Evolutionary conservation across 2,329 filamentous ascomycete species (phyloP), one percentile per base, ranked within the genome.

Genomic region (Penicillium sp.): DNA sequence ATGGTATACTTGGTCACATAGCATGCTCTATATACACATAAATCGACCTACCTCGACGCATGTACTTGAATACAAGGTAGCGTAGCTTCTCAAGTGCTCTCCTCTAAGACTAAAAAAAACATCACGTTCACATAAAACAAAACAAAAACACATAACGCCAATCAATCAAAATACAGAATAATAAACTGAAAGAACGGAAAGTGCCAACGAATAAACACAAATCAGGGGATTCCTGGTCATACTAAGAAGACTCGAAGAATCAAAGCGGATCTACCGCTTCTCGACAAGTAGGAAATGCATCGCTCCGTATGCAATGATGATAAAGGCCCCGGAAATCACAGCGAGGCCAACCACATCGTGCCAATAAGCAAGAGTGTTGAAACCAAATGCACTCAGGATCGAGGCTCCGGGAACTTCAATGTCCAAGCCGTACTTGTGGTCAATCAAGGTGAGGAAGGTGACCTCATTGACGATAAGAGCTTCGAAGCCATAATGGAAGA

Each of bases 401-500:
- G 93, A 92, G 0, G 94, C 93, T 37, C 95, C 95, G 0, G 95
- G 95, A 0, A 99, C 93, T 56, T 95, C 94, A 65, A 99, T 99
- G 72, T 98, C 93, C 5, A 99, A 86, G 6, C 95, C 95, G 67
- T 97, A 97, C 79, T 98, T 96, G 78, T 95, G 90, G 76, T 99
- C 95, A 45, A 96, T 87, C 28, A 99, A 85, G 0, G 91, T 94
- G 47, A 99, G 83, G 71, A 92, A 92, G 28, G 92, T 89, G 51
- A 97, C 96, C 80, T 99, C 95, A 74, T 98, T 99, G 70, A 99
- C 95, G 65, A 98, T 96, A 15, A 99, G 85, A 1, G 92, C 91
- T 82, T 99, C 95, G 71, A 98, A 98, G 5, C 90, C 94, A 74
- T 96, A 99, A 76, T 99, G 95, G 85, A 99, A 99, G 65, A 99